Base-by-base conservation (phyloP, 768 basidiomycete species). In the Macrolepiota fuliginosa region DNA sequence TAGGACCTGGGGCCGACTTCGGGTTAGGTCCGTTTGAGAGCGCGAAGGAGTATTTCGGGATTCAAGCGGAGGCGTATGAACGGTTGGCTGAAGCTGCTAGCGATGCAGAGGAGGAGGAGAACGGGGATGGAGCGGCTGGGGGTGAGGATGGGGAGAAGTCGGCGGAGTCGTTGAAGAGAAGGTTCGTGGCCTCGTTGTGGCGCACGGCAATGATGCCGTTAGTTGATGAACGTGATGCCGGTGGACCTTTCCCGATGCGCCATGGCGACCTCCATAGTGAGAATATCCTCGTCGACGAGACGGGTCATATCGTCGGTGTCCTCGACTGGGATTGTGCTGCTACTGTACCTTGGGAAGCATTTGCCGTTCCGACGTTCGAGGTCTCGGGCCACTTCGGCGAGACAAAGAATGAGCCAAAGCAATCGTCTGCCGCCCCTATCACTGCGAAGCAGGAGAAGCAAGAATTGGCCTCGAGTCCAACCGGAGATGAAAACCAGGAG, bases 271-370 rank as follows among this genome's bases (percentile, higher is more conserved):
- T 78, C 7, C 77, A 78, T 65, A 76, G 74, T 65, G 76, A 78
- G 54, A 78, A 78, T 58, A 73, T 78, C 24, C 70, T 78, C 25
- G 77, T 78, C 2, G 77, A 78, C 62, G 55, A 66, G 50, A 73
- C 71, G 1, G 77, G 77, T 9, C 76, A 78, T 64, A 77, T 78
- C 52, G 71, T 77, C 10, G 77, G 77, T 3, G 76, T 78, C 2
- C 67, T 78, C 29, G 77, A 78, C 58, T 78, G 77, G 77, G 77
- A 78, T 54, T 77, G 77, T 66, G 76, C 77, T 0, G 76, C 75
- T 15, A 77, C 77, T 1, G 77, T 79, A 12, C 77, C 77, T 11
- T 79, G 77, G 77, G 77, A 79, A 61, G 76, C 75, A 12, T 77
- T 77, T 51, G 77, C 76, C 11, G 76, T 77, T 9, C 75, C 76